Evolutionary conservation across 768 basidiomycete species (phyloP).

Genomic region (Tricholoma sp.): DNA sequence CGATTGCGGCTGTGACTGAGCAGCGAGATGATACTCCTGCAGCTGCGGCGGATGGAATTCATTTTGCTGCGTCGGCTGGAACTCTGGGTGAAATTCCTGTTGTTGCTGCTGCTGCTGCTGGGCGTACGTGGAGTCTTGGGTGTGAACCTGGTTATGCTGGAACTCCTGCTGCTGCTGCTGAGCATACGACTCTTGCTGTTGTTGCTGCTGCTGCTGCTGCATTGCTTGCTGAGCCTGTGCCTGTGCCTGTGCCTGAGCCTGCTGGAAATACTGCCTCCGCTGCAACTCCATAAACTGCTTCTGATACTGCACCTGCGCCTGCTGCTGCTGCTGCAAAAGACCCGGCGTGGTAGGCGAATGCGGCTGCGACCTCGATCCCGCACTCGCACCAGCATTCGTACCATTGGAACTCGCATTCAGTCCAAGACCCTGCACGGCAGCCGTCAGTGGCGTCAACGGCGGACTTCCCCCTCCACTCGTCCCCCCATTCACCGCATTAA

Average conservation of each 20-base stretch:
- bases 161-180: slow-evolving; percentile 6
- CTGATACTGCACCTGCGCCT: slow-evolving; percentile 16
- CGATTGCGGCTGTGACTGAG: slow-evolving; percentile 10
- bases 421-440: slow-evolving; percentile 20
- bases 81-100: slow-evolving; percentile 1
- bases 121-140: slow-evolving; percentile 3
- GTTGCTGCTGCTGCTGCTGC: slow-evolving; percentile 4
- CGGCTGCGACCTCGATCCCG: slow-evolving; percentile 24
- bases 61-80: slow-evolving; percentile 15
- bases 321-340: slow-evolving; percentile 16
- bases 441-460: slow-evolving; percentile 18
- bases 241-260: slow-evolving; percentile 4
- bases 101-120: slow-evolving; percentile 14
- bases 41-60: slow-evolving; percentile 18
- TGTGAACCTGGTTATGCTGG: slow-evolving; percentile 13
- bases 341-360: slow-evolving; percentile 30
- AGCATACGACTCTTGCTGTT: neutral
- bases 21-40: slow-evolving; percentile 9
- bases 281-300: slow-evolving; percentile 19
- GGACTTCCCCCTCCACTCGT: slow-evolving; percentile 6
- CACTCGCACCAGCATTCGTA: slow-evolving; percentile 9
- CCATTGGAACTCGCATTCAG: slow-evolving; percentile 13
- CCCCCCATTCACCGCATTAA: neutral
- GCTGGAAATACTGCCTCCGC: slow-evolving; percentile 26
- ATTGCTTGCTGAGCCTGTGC: slow-evolving; percentile 12